Conservation (phyloP, 2,329 filamentous ascomycete species). For the Metarhizium sp. region DNA sequence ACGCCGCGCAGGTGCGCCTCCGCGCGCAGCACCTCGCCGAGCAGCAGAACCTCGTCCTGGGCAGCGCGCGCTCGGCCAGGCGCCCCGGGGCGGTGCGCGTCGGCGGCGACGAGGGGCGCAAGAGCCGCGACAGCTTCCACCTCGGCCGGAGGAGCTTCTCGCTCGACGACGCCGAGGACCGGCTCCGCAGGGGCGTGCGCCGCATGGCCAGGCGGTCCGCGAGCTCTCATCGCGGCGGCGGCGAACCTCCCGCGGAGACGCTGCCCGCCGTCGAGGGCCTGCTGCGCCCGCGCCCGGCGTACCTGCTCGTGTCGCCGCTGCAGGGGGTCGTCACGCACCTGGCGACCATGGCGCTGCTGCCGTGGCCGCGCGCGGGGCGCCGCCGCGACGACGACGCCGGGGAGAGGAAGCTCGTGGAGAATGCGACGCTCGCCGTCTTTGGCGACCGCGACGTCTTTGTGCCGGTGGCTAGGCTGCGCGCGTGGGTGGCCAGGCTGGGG, state of each 20-base stretch:
- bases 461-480: conserved; percentile 50
- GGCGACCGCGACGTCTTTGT: conserved; percentile 71
- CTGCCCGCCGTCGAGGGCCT: conserved; percentile 25
- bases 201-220: conserved; percentile 27
- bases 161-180: conserved; percentile 34
- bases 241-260: conserved; percentile 11
- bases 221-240: conserved; percentile 13
- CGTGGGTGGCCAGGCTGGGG: conserved; percentile 53
- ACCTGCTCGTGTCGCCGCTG: conserved; percentile 61
- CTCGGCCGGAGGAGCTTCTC: conserved; percentile 25
- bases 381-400: conserved; percentile 21
- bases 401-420: conserved; percentile 46
- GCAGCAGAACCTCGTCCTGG: conserved; percentile 45
- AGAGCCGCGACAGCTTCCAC: conserved; percentile 25
- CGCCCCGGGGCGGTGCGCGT: conserved; percentile 32
- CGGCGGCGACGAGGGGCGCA: conserved; percentile 38
- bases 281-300: conserved; percentile 34
- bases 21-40: conserved; percentile 60
- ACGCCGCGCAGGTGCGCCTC: conserved; percentile 59
- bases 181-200: conserved; percentile 35
- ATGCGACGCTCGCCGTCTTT: conserved; percentile 61
- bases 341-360: conserved; percentile 49
- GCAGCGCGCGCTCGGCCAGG: conserved; percentile 22
- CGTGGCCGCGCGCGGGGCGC: conserved; percentile 11
- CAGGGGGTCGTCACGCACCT: conserved; percentile 50